Conservation (phyloP, 2,329 filamentous ascomycete species). For the Scleromitrula shiraiana region DNA sequence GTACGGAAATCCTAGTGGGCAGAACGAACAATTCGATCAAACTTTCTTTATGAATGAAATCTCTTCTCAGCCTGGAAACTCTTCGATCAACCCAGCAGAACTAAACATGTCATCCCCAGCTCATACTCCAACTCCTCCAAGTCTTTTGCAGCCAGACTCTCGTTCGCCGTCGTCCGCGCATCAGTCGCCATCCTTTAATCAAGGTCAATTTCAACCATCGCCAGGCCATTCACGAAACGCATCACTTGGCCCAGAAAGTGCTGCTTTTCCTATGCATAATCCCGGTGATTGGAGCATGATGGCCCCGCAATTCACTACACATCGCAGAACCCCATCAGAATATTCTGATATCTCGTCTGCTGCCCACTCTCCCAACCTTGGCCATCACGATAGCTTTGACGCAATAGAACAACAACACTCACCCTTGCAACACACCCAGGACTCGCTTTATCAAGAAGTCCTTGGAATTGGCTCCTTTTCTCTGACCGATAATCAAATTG, state of each 20-base stretch:
- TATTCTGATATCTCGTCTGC: constrained; percentile 85
- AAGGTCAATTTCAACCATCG: constrained; percentile 26
- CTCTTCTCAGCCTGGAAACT: constrained; percentile 33
- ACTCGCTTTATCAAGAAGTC: constrained; percentile 70
- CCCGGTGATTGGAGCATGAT: constrained; percentile 50
- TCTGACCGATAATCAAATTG: constrained; percentile 55
- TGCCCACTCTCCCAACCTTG: constrained; percentile 74
- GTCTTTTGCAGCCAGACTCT: constrained; percentile 24
- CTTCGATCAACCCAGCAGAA: constrained; percentile 38
- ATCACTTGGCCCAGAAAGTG: constrained; percentile 30
- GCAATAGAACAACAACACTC: constrained; percentile 63
- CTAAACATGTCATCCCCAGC: constrained; percentile 40
- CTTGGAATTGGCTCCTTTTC: constrained; percentile 73
- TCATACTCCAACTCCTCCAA: constrained; percentile 25
- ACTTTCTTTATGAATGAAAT: constrained; percentile 52
- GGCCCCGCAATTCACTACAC: constrained; percentile 62
- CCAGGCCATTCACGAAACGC: constrained; percentile 28
- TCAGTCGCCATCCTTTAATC: constrained; percentile 27
- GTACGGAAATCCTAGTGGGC: constrained; percentile 48
- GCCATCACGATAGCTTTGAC: constrained; percentile 73
- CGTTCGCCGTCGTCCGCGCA: constrained; percentile 30
- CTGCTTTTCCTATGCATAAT: constrained; percentile 42
- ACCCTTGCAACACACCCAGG: constrained; percentile 68
- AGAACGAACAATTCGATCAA: constrained; percentile 50
- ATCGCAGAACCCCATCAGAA: constrained; percentile 81